Evolutionary conservation across 176 grass and related monocot species (phyloP), one percentile per base, ranked within the genome.

Genomic region (Hordeum marinum): DNA sequence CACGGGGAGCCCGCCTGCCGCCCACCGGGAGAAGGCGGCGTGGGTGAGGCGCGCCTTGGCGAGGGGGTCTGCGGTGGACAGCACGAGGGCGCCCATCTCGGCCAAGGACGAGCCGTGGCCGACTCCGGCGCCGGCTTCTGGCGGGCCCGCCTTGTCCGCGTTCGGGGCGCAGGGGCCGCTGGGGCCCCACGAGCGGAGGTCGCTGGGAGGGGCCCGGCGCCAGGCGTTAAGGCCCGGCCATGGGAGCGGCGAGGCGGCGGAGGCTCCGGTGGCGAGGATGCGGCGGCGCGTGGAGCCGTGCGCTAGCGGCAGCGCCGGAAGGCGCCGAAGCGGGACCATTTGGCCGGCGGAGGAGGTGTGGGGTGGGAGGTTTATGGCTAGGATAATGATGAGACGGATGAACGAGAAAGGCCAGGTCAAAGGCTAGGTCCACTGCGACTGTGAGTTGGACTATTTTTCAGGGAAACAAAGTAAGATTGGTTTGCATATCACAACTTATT

Each of bases 201-300:
- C 83, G 69, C 80, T 90, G 34, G 80, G 83, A 39, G 93, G 87
- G 52, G 83, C 83, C 26, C 26, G 11, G 66, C 95, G 95, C 91
- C 93, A 95, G 72, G 77, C n/a, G 46, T 89, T 76, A 18, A 98
- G 95, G 3, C 95, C 93, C 7, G 83, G 77, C 91, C 95, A 95
- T 37, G 93, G 90, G 70, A 79, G 83, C 54, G 86, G 55, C 35
- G 92, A 82, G 75, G 83, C 35, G 68, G 71, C 15, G 79, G 81
- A 79, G 68, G 68, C 48, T 25, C 80, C 55, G 35, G 79, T 10
- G 6, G 46, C 21, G 62, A 86, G 80, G 5, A 58, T 63, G 67
- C 77, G 42, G 74, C 82, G 75, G 59, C 36, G 69, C 23, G 50
- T 40, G 58, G 69, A 65, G 18, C 65, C 68, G 20, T 20, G 64